Evolutionary conservation across 352 stramenopile genomes (phyloP).

Genomic region (Poterioochromonas sp.): DNA sequence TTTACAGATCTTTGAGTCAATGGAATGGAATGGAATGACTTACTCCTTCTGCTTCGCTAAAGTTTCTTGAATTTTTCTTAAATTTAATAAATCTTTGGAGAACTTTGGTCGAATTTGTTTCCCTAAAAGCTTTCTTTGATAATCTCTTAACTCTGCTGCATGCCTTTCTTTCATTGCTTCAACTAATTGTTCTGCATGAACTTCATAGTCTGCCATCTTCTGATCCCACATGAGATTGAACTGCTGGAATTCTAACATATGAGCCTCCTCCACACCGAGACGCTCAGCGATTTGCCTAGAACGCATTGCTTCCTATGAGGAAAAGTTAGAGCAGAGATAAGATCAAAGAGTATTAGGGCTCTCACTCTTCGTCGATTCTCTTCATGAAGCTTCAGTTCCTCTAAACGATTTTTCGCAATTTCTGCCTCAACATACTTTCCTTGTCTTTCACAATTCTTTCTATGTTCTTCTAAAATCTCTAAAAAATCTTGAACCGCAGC

Average conservation of each 20-base stretch:
- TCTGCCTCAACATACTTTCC: slow-evolving; percentile 94
- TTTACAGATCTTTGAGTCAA: no score
- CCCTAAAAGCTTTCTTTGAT: slow-evolving; percentile 77
- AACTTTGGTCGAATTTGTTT: slow-evolving; percentile 75
- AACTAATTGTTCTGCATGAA: slow-evolving; percentile 75
- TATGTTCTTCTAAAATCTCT: slow-evolving; percentile 65
- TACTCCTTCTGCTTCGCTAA: slow-evolving; percentile 59
- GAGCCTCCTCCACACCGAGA: slow-evolving; percentile 86
- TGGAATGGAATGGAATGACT: no score
- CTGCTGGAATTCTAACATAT: slow-evolving; percentile 95
- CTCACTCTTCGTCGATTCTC: slow-evolving; percentile 71
- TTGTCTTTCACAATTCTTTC: slow-evolving; percentile 90
- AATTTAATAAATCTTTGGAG: slow-evolving; percentile 83
- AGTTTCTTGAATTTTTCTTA: slow-evolving; percentile 80
- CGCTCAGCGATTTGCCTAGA: slow-evolving; percentile 84
- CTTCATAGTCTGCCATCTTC: slow-evolving; percentile 88
- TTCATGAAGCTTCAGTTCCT: slow-evolving; percentile 90
- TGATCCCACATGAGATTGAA: slow-evolving; percentile 91
- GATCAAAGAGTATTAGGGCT: slow-evolving; percentile 13
- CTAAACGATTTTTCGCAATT: slow-evolving; percentile 86
- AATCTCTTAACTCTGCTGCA: slow-evolving; percentile 66
- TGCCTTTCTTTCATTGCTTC: slow-evolving; percentile 81
- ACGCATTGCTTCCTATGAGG: slow-evolving; percentile 72
- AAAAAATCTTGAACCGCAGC: slow-evolving; percentile 56
- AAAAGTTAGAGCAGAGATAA: not conserved